Evolutionary conservation across 225 moss, liverwort and hornwort species (phyloP).

Genomic region (Lunularia cruciata): DNA sequence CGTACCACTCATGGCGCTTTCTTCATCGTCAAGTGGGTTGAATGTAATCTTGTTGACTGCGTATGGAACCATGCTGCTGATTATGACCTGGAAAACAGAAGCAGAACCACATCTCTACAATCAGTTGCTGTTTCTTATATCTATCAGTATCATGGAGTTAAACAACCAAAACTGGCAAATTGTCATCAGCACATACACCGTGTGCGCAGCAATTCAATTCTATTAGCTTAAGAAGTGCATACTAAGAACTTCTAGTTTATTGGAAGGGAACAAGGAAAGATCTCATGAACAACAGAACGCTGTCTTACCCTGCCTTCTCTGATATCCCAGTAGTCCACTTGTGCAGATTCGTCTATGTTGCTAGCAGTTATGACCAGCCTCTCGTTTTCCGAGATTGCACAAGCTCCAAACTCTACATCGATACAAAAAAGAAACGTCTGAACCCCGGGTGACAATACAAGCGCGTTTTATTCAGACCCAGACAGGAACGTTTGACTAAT

Average conservation of each 20-base stretch:
- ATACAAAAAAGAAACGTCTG: no score
- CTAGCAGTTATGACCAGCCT: conserved; percentile 44
- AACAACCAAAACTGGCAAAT: no score
- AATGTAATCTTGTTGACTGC: conserved; percentile 50
- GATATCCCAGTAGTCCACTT: conserved; percentile 52
- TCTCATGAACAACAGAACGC: background rate
- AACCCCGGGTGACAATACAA: no score
- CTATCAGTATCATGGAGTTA: no score
- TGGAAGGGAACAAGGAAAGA: no score
- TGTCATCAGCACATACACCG: background rate
- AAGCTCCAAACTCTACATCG: conserved; percentile 40
- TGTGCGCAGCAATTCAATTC: background rate
- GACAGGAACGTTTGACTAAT: no score
- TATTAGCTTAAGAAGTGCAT: no score
- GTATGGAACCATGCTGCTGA: conserved; percentile 45
- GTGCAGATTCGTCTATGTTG: conserved; percentile 31
- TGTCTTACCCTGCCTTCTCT: conserved; percentile 45
- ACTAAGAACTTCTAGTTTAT: no score
- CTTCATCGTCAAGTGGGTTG: conserved; percentile 56
- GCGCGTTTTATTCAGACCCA: no score
- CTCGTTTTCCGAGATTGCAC: conserved; percentile 45
- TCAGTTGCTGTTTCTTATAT: no score
- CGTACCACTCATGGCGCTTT: conserved; percentile 65
- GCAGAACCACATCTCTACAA: no score
- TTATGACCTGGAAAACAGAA: conserved; percentile 49